These are phyloP conservation scores for Pichia gijzeniarum DNA, from an alignment of 805 yeast species.

Conservation along the genomic window DNA sequence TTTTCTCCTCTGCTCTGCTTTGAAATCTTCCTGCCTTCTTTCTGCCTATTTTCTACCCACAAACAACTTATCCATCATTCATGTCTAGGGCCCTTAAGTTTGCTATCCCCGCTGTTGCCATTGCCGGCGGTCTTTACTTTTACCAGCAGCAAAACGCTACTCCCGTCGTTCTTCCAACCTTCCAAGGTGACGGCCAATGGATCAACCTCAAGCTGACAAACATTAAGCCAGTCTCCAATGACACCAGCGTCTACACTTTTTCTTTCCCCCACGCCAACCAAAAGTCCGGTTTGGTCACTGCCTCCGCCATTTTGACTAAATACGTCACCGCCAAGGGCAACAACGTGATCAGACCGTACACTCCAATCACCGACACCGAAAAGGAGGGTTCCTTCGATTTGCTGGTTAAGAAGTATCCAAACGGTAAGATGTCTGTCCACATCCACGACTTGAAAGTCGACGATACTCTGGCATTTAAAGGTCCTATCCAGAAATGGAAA, in stretches of 20 bases:
- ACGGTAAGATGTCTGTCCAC: conserved; percentile 83
- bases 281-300: conserved; percentile 68
- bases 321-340: conserved; percentile 77
- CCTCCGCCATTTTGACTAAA: conserved; percentile 78
- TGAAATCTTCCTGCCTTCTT: not conserved
- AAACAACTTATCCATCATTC: not conserved
- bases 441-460: conserved; percentile 61
- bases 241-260: conserved; percentile 66
- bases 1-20: not conserved
- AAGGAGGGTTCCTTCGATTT: conserved; percentile 71
- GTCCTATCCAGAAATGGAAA: conserved; percentile 88
- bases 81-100: conserved; percentile 15
- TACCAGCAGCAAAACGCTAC: conserved; percentile 23
- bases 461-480: conserved; percentile 86
- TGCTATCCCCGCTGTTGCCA: conserved; percentile 28
- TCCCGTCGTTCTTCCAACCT: conserved; percentile 36
- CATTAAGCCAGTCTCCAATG: conserved; percentile 45
- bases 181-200: conserved; percentile 65
- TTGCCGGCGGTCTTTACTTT: conserved; percentile 38
- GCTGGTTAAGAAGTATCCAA: conserved; percentile 80
- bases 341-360: conserved; percentile 82
- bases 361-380: conserved; percentile 73
- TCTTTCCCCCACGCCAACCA: conserved; percentile 61
- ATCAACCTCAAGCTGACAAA: conserved; percentile 54
- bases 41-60: not conserved